Evolutionary conservation across 2,329 filamentous ascomycete genomes (phyloP), one percentile per base, ranked within the genome.

Genomic region (Gyromitra esculenta): DNA sequence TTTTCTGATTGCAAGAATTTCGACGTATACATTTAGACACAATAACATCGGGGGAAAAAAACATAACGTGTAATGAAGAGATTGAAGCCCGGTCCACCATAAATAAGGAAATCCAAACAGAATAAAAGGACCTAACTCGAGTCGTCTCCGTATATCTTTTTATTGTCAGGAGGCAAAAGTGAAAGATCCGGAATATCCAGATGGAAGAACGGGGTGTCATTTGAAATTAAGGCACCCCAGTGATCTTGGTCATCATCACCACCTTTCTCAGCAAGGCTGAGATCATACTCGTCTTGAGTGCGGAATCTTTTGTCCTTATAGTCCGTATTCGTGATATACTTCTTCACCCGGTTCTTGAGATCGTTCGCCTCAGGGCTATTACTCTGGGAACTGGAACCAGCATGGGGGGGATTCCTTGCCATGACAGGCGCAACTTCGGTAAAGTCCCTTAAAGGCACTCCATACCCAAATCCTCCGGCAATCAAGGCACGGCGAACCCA

Each of bases 401-500:
- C 41, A 50, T 68, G 56, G 5, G 74, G 64, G 15, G 59, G 57
- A 59, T 68, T 75, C 35, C 79, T 77, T 50, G 21, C 15, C 11
- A 77, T 66, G 7, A 79, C 57, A 41, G 76, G 73, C 6, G 76
- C 65, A 43, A 79, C 59, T 62, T 79, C 78, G 31, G 73, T 60
- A 63, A 75, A 64, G 39, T 75, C 73, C 39, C 43, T 71, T 1
- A 75, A 25, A 15, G 78, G 77, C n/a, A 65, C 60, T 25, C 76
- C 78, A 56, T 70, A 76, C 0, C 87, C 88, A 77, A 89, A 89
- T 0, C 87, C 87, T 2, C 86, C 87, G 5, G 85, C 85, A 0
- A 85, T 85, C 1, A 89, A 83, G 0, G 87, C 87, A n/a, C 87
- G 85, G 75, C 87, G 85, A 1, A 87, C 86, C 88, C 88, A 89